Evolutionary conservation across 169 alveolate species (phyloP), one percentile per base, ranked within the genome.

Genomic region (Eimeria praecox): DNA sequence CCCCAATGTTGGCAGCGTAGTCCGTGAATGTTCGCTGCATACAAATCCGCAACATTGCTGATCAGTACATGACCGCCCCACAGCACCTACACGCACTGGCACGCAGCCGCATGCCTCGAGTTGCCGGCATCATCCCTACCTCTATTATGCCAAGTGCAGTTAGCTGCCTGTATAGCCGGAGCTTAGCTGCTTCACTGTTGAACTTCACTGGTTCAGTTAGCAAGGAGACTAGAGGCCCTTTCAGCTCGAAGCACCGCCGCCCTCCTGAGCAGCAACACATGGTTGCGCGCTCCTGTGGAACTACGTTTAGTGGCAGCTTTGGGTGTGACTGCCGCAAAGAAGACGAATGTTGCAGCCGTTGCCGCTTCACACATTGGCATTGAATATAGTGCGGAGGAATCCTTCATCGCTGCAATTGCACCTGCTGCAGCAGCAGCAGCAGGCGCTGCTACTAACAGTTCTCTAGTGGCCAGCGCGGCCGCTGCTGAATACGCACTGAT

Each of bases 101-200:
- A 38, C 38, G 69, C 77, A 56, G 3, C 73, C 20, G 49, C 20
- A 54, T 18, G 52, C 42, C 35, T 40, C 24, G 88, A 44, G 66
- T 27, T 78, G 91, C n/a, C 56, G 82, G 14, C n/a, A 87, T 18
- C n/a, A 87, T 18, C 30, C 94, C 44, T 35, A 83, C 96, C 78
- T 93, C 94, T 46, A 93, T 75, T 2, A 93, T 64, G 71, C 94
- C 96, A 3, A 88, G 94, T 22, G 96, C 94, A 30, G 5, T 71
- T 88, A 93, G 96, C 89, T 93, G 96, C 49, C 96, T 82, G 89
- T 93, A 93, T 40, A 93, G 94, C 77, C 96, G 94, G 64, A 93
- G 93, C 46, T 75, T 62, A 44, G 96, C 96, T 24, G 52, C 91
- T 88, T 62, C 87, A 73, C 69, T 88, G 80, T 46, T 54, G 56